phyloP scores from a whole-genome alignment of 192 early-diverging fungal genomes.

The Coemansia sp. region DNA sequence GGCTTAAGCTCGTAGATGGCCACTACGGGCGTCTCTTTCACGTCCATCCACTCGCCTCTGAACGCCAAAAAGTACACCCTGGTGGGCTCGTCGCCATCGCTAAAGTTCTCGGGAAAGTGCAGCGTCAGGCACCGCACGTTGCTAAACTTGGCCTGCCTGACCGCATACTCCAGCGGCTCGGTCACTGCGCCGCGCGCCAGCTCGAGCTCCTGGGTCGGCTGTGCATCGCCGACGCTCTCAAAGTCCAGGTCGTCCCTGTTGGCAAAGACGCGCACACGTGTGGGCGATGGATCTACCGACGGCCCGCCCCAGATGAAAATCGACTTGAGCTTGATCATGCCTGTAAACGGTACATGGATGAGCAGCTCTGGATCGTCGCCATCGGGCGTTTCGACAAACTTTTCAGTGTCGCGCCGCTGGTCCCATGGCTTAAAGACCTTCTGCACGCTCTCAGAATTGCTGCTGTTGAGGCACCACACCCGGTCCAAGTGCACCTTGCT shows the following conservation, averaged over 20 bases:
- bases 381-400: slow-evolving; percentile 73
- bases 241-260: slow-evolving; percentile 94
- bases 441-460: slow-evolving; percentile 58
- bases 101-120: slow-evolving; percentile 78
- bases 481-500: slow-evolving; percentile 75
- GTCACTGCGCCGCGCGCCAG: slow-evolving; percentile 58
- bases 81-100: slow-evolving; percentile 62
- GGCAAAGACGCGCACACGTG: slow-evolving; percentile 76
- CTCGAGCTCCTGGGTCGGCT: slow-evolving; percentile 79
- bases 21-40: slow-evolving; percentile 65
- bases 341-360: slow-evolving; percentile 88
- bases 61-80: slow-evolving; percentile 78
- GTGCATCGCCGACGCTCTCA: slow-evolving; percentile 64
- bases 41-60: slow-evolving; percentile 85
- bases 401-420: slow-evolving; percentile 64
- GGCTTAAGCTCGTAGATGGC: slow-evolving; percentile 72
- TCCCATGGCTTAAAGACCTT: slow-evolving; percentile 85
- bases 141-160: slow-evolving; percentile 70
- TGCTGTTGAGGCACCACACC: slow-evolving; percentile 79
- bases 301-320: slow-evolving; percentile 74
- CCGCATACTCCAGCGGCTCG: slow-evolving; percentile 61
- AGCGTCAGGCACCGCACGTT: slow-evolving; percentile 76
- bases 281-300: slow-evolving; percentile 59
- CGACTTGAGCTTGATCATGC: slow-evolving; percentile 84
- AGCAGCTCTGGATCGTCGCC: slow-evolving; percentile 89